Percentiles rank a stretch among this genome's conserved stretches.
Conservation (phyloP, 805 yeast genomes). For the Komagataella mondaviorum region DNA sequence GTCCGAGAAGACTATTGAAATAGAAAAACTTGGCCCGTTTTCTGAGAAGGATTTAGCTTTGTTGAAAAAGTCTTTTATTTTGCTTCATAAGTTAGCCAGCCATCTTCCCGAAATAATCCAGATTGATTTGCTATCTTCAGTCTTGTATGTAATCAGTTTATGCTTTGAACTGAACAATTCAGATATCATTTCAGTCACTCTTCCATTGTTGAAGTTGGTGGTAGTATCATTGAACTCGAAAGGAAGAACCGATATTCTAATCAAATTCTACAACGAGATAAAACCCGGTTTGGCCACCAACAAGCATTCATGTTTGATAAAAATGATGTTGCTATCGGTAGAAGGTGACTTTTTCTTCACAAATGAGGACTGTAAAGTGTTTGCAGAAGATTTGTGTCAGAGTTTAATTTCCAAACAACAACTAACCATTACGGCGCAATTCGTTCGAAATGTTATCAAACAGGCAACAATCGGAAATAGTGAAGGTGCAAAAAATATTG, state of each 20-base stretch:
- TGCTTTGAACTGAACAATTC: slow-evolving; percentile 31
- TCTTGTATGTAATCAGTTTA: slow-evolving; percentile 47
- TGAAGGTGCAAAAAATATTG: slow-evolving; percentile 19
- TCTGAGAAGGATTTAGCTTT: slow-evolving; percentile 21
- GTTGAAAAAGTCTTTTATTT: slow-evolving; percentile 33
- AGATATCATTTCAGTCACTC: slow-evolving; percentile 33
- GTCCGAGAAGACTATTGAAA: slow-evolving; percentile 26
- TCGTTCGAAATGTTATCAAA: slow-evolving; percentile 43
- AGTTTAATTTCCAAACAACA: slow-evolving; percentile 21
- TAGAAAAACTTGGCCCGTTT: slow-evolving; percentile 10
- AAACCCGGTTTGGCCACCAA: slow-evolving; percentile 14
- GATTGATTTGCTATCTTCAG: slow-evolving; percentile 58
- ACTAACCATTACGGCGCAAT: slow-evolving; percentile 36
- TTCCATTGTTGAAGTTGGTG: slow-evolving; percentile 36
- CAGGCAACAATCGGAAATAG: slow-evolving; percentile 15
- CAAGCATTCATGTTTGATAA: slow-evolving; percentile 26
- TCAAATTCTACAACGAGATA: slow-evolving; percentile 23
- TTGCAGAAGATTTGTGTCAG: slow-evolving; percentile 19
- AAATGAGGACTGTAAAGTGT: slow-evolving; percentile 21
- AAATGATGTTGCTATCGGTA: slow-evolving; percentile 29
- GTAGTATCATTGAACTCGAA: slow-evolving; percentile 14
- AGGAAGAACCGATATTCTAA: slow-evolving; percentile 14
- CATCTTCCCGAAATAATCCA: slow-evolving; percentile 57
- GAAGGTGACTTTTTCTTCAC: slow-evolving; percentile 20
- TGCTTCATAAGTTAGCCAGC: slow-evolving; percentile 48